Base-by-base conservation (phyloP, 257 asterid genomes). In the Salvia splendens region DNA sequence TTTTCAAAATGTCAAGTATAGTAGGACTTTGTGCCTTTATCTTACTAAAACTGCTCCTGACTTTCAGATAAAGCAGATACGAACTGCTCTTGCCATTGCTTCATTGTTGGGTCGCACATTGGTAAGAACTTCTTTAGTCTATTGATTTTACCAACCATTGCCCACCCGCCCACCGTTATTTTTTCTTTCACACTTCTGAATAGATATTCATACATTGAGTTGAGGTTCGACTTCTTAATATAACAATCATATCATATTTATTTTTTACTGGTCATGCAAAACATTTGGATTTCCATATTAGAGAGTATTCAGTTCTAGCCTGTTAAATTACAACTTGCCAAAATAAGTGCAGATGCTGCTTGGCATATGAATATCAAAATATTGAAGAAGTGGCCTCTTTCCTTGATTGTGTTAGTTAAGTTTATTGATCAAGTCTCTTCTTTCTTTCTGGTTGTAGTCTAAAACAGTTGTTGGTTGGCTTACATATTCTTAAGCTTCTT, bases 31-130 rank as follows among this genome's bases (percentile, higher is more conserved):
- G 56, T 53, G 58, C 60, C 71, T 20, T 35, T 55, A 41, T 60
- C 62, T 65, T 33, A 50, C 81, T 74, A 64, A 80, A 66, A 33
- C 38, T 65, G 63, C 20, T 42, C 48, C 55, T 73, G 73, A 35
- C 67, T 60, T 79, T 75, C 88, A 94, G 99, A 84, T 91, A 36
- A 94, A 88, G 81, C 99, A 94, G 74, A 87, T 91, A 86, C 85
- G 99, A 77, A 87, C 86, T 67, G 99, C 99, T 46, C 95, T 94
- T 78, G 95, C 96, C 77, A 73, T 94, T 65, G 93, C 99, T 80
- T 91, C 89, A 41, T 57, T 94, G 77, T 78, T 94, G 82, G 84
- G 81, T 68, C 99, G 99, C 70, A 88, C 96, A 58, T 76, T 94
- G 95, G 99, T 94, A 72, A 84, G 91, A 72, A 64, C 67, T 40